Percentiles rank a stretch among this genome's conserved stretches.
phyloP scores from a whole-genome alignment of 169 alveolate genomes.

The Perkinsus olseni region DNA sequence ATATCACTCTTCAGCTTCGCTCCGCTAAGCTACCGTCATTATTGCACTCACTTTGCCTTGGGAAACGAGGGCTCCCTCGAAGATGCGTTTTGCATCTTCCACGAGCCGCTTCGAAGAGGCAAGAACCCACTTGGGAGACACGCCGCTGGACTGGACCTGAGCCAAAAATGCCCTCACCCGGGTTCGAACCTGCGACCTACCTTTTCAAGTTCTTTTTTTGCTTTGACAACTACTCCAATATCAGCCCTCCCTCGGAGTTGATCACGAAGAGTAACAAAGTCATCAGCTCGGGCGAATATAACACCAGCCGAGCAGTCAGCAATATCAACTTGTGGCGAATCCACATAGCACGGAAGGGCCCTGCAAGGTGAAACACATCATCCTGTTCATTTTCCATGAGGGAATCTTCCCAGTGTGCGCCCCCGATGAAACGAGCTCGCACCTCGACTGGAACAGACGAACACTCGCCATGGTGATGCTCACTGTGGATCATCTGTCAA shows the following conservation, averaged over 20 bases:
- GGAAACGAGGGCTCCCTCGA: no score
- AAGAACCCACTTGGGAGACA: background rate
- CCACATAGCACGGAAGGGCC: background rate
- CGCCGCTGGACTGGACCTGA: background rate
- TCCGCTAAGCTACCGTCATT: background rate
- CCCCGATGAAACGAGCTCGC: no score
- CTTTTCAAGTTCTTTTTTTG: background rate
- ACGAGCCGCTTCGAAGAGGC: background rate
- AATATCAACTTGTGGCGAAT: background rate
- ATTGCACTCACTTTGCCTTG: background rate
- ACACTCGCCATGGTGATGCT: no score
- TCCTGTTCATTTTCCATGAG: no score
- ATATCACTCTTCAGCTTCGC: background rate
- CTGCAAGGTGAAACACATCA: background rate
- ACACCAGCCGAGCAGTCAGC: background rate
- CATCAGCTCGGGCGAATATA: background rate
- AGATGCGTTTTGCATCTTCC: background rate
- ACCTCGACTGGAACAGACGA: no score
- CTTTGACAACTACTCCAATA: background rate
- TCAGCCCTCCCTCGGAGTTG: background rate
- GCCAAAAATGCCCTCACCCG: background rate
- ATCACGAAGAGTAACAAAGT: background rate
- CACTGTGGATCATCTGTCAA: no score
- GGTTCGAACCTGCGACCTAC: background rate
- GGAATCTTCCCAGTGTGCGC: no score